These are phyloP conservation scores for Lachnellula occidentalis DNA, from an alignment of 2,329 filamentous ascomycete species.

Conservation along the genomic window DNA sequence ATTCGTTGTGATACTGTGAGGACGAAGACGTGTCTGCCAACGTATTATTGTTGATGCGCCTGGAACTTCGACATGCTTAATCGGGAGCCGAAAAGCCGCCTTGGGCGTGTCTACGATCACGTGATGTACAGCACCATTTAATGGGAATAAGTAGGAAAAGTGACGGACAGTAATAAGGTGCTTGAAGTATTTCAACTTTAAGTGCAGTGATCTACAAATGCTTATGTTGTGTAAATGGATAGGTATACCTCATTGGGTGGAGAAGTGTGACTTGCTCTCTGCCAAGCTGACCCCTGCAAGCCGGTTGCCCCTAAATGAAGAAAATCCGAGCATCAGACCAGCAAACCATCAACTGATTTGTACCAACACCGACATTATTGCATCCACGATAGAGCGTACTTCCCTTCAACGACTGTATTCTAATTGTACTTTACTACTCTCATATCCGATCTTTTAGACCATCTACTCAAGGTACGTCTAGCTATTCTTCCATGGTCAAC, in stretches of 20 bases:
- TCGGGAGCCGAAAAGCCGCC: neutral
- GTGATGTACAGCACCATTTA: no score
- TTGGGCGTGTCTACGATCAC: no score
- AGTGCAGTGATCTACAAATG: no score
- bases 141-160: no score
- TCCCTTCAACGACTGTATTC: conserved; percentile 14
- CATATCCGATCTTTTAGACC: neutral
- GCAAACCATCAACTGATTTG: conserved; percentile 6
- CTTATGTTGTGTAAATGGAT: no score
- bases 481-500: neutral
- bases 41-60: neutral
- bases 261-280: neutral
- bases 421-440: conserved; percentile 15
- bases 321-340: conserved; percentile 12
- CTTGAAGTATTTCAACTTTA: no score
- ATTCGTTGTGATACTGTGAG: conserved; percentile 1
- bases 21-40: conserved; percentile 7
- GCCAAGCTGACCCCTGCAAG: conserved; percentile 8
- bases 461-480: neutral
- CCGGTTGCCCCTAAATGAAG: conserved; percentile 4
- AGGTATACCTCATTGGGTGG: no score
- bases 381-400: conserved; percentile 3
- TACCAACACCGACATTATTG: conserved; percentile 16
- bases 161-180: no score
- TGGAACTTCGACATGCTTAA: neutral